Percentiles rank a stretch among this genome's conserved stretches.
Evolutionary conservation across 176 grass and related monocot genomes (phyloP).

Genomic region (Microstegium vimineum): DNA sequence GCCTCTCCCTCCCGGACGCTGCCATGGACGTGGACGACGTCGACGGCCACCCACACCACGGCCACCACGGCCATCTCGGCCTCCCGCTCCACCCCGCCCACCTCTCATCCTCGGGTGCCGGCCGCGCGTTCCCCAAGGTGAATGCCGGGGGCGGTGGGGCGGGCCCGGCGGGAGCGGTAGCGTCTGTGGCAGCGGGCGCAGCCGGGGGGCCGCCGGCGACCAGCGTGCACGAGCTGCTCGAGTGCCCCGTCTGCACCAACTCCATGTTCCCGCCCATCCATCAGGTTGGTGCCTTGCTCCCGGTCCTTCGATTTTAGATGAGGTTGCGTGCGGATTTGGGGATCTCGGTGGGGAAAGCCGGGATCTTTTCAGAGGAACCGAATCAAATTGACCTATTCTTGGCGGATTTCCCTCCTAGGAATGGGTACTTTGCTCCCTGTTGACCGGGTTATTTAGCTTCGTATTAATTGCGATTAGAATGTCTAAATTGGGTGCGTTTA

Average conservation of each 20-base stretch:
- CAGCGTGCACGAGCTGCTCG: conserved; percentile 59
- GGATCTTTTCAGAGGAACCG: neutral
- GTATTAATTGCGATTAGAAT: neutral
- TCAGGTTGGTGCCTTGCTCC: conserved; percentile 30
- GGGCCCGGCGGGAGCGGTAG: conserved; percentile 1
- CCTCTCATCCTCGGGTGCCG: neutral
- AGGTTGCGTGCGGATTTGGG: conserved; percentile 23
- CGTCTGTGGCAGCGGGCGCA: neutral
- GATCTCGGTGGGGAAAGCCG: neutral
- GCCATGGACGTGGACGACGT: conserved; percentile 59
- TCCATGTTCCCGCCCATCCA: conserved; percentile 65
- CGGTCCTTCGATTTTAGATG: conserved; percentile 3
- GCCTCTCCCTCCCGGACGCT: conserved; percentile 51
- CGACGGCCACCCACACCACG: conserved; percentile 17
- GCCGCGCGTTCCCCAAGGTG: conserved; percentile 34
- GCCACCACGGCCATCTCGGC: conserved; percentile 11
- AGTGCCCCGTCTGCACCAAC: conserved; percentile 63
- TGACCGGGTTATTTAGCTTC: neutral
- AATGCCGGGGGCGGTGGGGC: conserved; percentile 1
- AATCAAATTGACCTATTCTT: neutral
- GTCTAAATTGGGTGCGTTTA: neutral
- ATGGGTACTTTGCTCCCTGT: neutral
- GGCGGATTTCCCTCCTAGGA: neutral
- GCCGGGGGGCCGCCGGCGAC: conserved; percentile 35
- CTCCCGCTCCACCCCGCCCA: conserved; percentile 38